A percentile compares a stretch with the other conserved stretches of the same genome.
Conservation (phyloP, 179 eudicot species). For the Drosera spatulata region DNA sequence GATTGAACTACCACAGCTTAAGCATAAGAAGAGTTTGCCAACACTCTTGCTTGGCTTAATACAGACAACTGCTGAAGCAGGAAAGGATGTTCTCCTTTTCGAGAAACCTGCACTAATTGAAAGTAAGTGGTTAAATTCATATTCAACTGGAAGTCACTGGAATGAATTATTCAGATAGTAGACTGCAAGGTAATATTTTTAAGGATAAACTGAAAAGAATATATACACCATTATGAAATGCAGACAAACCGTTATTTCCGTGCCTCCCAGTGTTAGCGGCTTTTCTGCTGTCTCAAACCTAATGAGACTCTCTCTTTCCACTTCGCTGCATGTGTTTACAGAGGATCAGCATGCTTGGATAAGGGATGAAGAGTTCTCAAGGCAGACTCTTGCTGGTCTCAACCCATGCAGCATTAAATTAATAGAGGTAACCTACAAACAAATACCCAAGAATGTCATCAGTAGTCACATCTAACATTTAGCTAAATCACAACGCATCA, state of each 20-base stretch:
- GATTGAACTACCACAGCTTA: conserved; percentile 18
- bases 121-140: no score
- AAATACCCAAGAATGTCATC: no score
- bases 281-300: not conserved
- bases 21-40: conserved; percentile 7
- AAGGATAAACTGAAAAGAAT: no score
- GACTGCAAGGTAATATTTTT: no score
- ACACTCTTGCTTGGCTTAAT: conserved; percentile 38
- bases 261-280: no score
- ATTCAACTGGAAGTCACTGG: no score
- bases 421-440: conserved; percentile 14
- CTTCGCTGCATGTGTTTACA: conserved; percentile 4
- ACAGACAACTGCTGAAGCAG: conserved; percentile 11
- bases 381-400: conserved; percentile 39
- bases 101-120: not conserved
- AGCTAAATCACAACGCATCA: no score
- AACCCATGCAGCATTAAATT: conserved; percentile 27
- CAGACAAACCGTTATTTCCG: no score
- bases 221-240: no score
- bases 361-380: conserved; percentile 31
- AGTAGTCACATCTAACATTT: no score
- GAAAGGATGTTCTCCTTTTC: conserved; percentile 10
- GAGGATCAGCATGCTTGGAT: conserved; percentile 36
- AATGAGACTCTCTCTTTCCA: not conserved
- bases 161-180: no score